Evolutionary conservation across 257 asterid species (phyloP), one percentile per base, ranked within the genome.

Genomic region (Henckelia pumila): DNA sequence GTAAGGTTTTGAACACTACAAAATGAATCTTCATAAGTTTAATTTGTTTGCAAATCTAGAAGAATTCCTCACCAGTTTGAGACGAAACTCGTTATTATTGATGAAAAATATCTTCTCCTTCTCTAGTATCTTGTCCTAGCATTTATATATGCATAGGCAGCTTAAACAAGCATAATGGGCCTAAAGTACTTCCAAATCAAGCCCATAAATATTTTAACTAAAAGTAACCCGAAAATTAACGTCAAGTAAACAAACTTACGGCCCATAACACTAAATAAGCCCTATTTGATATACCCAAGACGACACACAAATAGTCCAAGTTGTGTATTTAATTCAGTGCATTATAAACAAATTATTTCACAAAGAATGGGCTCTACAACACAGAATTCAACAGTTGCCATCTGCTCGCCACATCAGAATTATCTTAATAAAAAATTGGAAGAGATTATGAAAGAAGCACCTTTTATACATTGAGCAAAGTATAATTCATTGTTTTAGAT

Each of bases 381-480:
- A 47, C 55, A 47, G 55, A 17, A 16, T 47, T 47, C 21, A 61
- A 35, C 29, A 32, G 25, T 47, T 21, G 14, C 33, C 32, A 20
- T 71, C 67, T 66, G 57, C 67, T 64, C 24, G n/a, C 19, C 53
- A 17, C 33, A 66, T 3, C 44, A 64, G 56, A 30, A 70, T 53
- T 53, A 47, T 49, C 69, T 40, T 32, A 14, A 64, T 19, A 65
- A 20, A 56, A 40, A 29, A 32, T 13, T 11, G 22, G 25, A 19
- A 14, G 14, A 68, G 61, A 67, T 44, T 14, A 62, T 19, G 19
- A 56, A 24, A 7, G 49, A 63, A 72, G 59, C 30, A 21, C 60
- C 29, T 56, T 8, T 23, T 69, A 53, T 53, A 71, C 23, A 65
- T 67, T 20, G 60, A 68, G 69, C n/a, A n/a, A 20, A 29, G 59